Conservation (phyloP, 306 rosid genomes). For the Notholithocarpus densiflorus region DNA sequence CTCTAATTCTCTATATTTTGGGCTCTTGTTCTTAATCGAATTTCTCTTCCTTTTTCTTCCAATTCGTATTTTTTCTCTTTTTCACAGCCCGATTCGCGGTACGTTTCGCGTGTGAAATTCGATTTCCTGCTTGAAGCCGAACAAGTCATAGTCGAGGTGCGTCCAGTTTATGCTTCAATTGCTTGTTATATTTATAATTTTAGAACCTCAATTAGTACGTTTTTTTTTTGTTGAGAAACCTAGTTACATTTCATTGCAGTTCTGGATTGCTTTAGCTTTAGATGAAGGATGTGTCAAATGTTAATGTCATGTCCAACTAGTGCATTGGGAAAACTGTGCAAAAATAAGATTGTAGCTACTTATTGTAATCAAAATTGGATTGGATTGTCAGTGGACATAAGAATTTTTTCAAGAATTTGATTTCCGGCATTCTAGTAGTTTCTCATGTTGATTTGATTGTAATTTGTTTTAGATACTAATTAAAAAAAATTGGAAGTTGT, state of each 20-base stretch:
- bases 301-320: background rate
- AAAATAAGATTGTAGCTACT: background rate
- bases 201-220: background rate
- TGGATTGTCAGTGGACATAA: background rate
- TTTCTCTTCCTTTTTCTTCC: background rate
- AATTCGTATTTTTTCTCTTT: background rate
- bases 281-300: too few relatives aligned
- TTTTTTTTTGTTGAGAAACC: background rate
- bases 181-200: background rate
- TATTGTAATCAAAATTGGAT: background rate
- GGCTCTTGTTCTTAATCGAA: background rate
- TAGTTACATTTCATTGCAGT: background rate
- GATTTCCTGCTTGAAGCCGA: conserved; percentile 80
- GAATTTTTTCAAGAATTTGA: background rate
- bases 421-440: too few relatives aligned
- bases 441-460: too few relatives aligned
- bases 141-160: conserved; percentile 66
- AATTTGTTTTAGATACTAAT: too few relatives aligned
- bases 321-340: background rate
- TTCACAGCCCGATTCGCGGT: conserved; percentile 60
- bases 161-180: background rate
- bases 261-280: background rate
- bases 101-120: conserved; percentile 45
- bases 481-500: background rate
- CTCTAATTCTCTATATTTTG: background rate